Base-by-base conservation (phyloP, 2,329 filamentous ascomycete species). In the Trichoderma sp. region DNA sequence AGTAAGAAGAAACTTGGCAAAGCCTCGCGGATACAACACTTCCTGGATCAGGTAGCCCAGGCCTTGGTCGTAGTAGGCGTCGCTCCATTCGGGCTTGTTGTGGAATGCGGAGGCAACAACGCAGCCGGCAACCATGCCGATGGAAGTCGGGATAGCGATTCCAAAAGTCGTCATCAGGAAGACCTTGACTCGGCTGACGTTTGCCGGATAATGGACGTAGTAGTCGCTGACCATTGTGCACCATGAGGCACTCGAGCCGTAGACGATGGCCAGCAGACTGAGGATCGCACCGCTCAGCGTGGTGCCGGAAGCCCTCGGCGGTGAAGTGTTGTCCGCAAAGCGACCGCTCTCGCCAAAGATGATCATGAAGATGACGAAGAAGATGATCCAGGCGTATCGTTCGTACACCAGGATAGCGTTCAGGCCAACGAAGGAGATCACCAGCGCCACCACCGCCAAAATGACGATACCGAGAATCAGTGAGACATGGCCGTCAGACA, bases 381-480 rank as follows among this genome's bases (percentile, higher is more conserved):
- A 78, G 43, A 77, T 66, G 19, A 83, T 74, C 77, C 82, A 84
- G 24, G 82, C 80, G 69, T 80, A 83, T 57, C 79, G 76, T 70
- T 84, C 81, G 67, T 83, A 85, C 6, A 78, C 67, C 66, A 85
- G 78, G 50, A 85, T 76, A 21, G 78, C 76, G 68, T 76, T 78
- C 69, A 83, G 79, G 0, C 84, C 84, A 57, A 82, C 78, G 69
- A 85, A 82, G 1, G 82, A 82, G 24, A 86, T 78, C 55, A 82
- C 64, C 48, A 85, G 77, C 5, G 80, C 79, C 19, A 82, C 72
- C 14, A 85, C 71, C 7, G 78, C 79, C 21, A 83, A 78, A 47
- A 86, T 79, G 64, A 84, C 77, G 60, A 87, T 84, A 15, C 83
- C 82, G n/a, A 83, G 78, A 15, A 80, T 77, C 1, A 81, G 76